Evolutionary conservation across 805 yeast genomes (phyloP).

Genomic region (Wickerhamiella kazuoi): DNA sequence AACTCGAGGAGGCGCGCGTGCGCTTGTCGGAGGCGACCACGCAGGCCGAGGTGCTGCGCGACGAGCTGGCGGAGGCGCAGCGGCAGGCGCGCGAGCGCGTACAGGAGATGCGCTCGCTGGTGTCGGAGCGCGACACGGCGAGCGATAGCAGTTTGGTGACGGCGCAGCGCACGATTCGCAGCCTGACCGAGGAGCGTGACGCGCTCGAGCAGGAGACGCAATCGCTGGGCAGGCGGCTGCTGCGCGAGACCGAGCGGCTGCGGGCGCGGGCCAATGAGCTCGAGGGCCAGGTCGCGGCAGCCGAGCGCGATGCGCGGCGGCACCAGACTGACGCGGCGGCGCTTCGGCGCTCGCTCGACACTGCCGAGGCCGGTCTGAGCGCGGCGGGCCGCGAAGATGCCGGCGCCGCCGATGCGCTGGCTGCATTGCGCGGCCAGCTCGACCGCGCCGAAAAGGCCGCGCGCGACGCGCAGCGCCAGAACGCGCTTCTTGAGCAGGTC

Average conservation of each 20-base stretch:
- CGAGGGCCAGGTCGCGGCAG: constrained; percentile 7
- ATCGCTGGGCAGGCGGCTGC: constrained; percentile 33
- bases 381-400: constrained; percentile 3
- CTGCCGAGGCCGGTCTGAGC: neutral
- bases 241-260: constrained; percentile 49
- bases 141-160: constrained; percentile 37
- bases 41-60: constrained; percentile 51
- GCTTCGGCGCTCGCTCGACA: neutral
- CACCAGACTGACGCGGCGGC: constrained; percentile 1
- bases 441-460: constrained; percentile 15
- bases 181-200: constrained; percentile 42
- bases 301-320: neutral
- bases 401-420: neutral
- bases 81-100: constrained; percentile 61
- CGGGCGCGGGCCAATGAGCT: constrained; percentile 23
- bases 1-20: constrained; percentile 26
- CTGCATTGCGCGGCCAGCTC: constrained; percentile 3
- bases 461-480: constrained; percentile 10
- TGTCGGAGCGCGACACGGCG: constrained; percentile 50
- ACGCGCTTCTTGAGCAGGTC: constrained; percentile 19
- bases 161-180: constrained; percentile 32
- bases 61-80: constrained; percentile 63
- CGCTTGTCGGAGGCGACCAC: constrained; percentile 46
- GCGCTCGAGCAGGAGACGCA: constrained; percentile 38
- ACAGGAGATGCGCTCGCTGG: constrained; percentile 55